A percentile compares a stretch with the other conserved stretches of the same genome.
These are phyloP conservation scores for Trichoderma citrinoviride DNA, from an alignment of 2,329 filamentous ascomycete genomes.

Conservation along the genomic window DNA sequence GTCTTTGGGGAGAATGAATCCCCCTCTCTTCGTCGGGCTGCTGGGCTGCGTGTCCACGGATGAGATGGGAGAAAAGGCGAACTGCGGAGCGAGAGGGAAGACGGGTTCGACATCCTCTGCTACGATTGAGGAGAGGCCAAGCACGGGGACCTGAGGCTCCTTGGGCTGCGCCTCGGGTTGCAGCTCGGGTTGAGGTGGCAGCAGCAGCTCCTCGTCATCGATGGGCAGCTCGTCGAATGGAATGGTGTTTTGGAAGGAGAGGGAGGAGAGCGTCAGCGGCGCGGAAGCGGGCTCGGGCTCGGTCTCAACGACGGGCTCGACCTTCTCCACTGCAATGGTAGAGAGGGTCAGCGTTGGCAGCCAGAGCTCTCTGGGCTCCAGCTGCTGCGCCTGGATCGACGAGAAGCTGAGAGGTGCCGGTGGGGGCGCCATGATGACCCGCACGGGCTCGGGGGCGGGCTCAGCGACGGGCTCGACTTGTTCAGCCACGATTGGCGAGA, in stretches of 20 bases:
- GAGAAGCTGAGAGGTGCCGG: slow-evolving; percentile 24
- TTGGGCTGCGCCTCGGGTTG: background rate
- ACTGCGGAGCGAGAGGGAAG: slow-evolving; percentile 30
- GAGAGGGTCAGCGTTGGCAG: slow-evolving; percentile 35
- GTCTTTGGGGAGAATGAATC: slow-evolving; percentile 55
- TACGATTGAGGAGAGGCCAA: slow-evolving; percentile 40
- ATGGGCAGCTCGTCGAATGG: slow-evolving; percentile 32
- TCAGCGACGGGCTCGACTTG: slow-evolving; percentile 33
- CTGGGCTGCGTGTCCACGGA: slow-evolving; percentile 47
- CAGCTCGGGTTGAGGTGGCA: background rate
- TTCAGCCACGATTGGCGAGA: slow-evolving; percentile 36
- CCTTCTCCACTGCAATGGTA: slow-evolving; percentile 31
- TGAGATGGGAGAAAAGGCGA: slow-evolving; percentile 46
- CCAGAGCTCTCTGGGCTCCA: slow-evolving; percentile 32
- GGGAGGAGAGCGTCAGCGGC: slow-evolving; percentile 31
- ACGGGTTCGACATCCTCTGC: slow-evolving; percentile 35
- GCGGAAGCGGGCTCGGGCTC: slow-evolving; percentile 29
- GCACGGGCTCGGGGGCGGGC: slow-evolving; percentile 30
- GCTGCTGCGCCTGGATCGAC: slow-evolving; percentile 29
- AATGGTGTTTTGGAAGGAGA: slow-evolving; percentile 35
- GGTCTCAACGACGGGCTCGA: slow-evolving; percentile 37
- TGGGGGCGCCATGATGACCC: slow-evolving; percentile 10
- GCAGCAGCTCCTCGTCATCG: slow-evolving; percentile 8
- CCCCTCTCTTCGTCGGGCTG: slow-evolving; percentile 51
- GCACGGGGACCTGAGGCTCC: slow-evolving; percentile 25